Conservation (phyloP, 179 eudicot species). For the Drosera spatulata region DNA sequence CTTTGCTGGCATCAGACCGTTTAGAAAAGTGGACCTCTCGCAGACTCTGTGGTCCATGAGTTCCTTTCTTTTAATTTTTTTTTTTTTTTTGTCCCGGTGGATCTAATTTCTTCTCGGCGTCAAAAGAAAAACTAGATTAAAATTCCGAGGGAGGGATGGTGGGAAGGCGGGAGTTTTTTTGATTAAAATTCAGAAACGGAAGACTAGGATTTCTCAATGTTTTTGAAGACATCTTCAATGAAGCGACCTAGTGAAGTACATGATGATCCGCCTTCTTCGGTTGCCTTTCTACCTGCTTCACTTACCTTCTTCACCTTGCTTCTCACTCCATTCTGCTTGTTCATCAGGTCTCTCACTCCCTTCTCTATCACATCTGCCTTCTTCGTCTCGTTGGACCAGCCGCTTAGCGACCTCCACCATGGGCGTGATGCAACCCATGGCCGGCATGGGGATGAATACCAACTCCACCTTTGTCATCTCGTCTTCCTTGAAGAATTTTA, state of each 20-base stretch:
- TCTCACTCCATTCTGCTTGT: neutral
- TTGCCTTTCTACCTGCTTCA: neutral
- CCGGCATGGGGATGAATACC: conserved; percentile 13
- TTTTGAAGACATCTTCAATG: neutral
- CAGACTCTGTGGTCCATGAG: no score
- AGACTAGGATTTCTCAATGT: neutral
- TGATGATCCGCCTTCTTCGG: neutral
- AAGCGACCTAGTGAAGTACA: neutral
- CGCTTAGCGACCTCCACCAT: conserved; percentile 18
- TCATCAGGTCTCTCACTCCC: neutral
- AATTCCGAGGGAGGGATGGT: no score
- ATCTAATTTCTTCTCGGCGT: no score
- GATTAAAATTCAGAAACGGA: neutral
- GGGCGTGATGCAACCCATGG: conserved; percentile 17
- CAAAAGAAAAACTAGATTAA: no score
- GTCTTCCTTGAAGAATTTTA: no score
- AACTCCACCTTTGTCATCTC: no score
- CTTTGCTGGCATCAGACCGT: no score
- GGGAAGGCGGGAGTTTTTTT: no score
- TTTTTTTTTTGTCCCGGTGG: no score
- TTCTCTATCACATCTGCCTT: neutral
- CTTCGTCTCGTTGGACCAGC: conserved; percentile 5
- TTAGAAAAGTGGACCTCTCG: no score
- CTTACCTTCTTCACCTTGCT: neutral
- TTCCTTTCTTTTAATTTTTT: no score